Evolutionary conservation across 345 rosid species (phyloP).

Genomic region (Cardiospermum halicacabum): DNA sequence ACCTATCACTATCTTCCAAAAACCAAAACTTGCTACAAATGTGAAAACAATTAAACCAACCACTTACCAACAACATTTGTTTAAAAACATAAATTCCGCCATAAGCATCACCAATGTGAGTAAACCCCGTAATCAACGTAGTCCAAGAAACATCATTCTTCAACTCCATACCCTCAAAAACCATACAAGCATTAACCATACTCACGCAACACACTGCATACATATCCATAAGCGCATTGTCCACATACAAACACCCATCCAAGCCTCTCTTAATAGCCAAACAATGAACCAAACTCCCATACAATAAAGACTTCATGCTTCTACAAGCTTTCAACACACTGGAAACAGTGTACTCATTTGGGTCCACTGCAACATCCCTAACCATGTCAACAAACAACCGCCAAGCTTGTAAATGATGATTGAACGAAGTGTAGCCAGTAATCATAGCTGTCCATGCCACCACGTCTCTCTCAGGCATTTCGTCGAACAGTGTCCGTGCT

Average conservation of each 20-base stretch:
- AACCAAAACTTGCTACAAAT: background rate
- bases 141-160: constrained; percentile 84
- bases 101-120: constrained; percentile 67
- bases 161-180: constrained; percentile 45
- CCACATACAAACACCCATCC: constrained; percentile 58
- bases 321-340: constrained; percentile 72
- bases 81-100: constrained; percentile 55
- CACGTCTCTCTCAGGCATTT: constrained; percentile 66
- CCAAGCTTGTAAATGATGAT: constrained; percentile 45
- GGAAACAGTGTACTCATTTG: constrained; percentile 64
- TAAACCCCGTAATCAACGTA: constrained; percentile 68
- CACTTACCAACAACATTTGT: constrained; percentile 62
- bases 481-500: constrained; percentile 64
- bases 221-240: constrained; percentile 67
- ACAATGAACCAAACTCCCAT: constrained; percentile 64
- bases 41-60: background rate
- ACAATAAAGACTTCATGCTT: constrained; percentile 43
- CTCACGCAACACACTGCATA: constrained; percentile 55
- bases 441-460: constrained; percentile 74
- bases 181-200: constrained; percentile 56
- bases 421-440: constrained; percentile 49
- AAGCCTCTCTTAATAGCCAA: constrained; percentile 56
- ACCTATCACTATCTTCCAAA: background rate
- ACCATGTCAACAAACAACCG: constrained; percentile 56
- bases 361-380: constrained; percentile 31